Conservation (phyloP, 2,329 filamentous ascomycete species). For the Basipetospora chlamydospora region DNA sequence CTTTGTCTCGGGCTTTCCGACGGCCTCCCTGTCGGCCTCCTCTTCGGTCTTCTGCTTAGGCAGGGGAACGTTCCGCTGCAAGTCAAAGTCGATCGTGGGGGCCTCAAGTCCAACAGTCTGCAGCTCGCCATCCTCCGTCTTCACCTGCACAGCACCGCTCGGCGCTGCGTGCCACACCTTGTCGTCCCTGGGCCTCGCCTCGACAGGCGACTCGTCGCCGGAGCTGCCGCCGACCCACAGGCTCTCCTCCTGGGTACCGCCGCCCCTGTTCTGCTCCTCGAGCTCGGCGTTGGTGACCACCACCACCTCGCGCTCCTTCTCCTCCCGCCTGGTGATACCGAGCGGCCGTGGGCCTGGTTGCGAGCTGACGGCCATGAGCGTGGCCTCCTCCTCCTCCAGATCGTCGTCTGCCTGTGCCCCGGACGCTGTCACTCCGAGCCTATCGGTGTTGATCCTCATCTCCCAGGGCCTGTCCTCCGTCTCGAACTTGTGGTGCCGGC, state of each 20-base stretch:
- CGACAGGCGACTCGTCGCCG: conserved; percentile 11
- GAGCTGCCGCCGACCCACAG: conserved; percentile 27
- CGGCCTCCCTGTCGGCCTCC: no score
- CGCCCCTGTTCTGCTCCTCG: conserved; percentile 38
- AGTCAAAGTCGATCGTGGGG: conserved; percentile 23
- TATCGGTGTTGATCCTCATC: conserved; percentile 40
- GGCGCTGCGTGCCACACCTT: conserved; percentile 28
- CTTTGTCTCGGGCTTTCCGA: background rate
- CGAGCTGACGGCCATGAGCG: conserved; percentile 9
- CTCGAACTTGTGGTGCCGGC: conserved; percentile 9
- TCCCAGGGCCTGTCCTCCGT: conserved; percentile 21
- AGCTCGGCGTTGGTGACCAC: conserved; percentile 44
- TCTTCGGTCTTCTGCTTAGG: background rate
- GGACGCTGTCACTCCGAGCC: conserved; percentile 29
- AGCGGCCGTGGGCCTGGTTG: conserved; percentile 2
- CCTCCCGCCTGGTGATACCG: conserved; percentile 23
- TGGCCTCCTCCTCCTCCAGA: conserved; percentile 7
- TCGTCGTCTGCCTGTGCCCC: conserved; percentile 31
- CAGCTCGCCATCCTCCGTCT: conserved; percentile 26
- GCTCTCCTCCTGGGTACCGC: conserved; percentile 29
- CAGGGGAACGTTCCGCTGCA: conserved; percentile 12
- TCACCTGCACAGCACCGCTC: conserved; percentile 22
- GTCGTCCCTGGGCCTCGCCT: conserved; percentile 18
- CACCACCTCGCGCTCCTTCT: conserved; percentile 37
- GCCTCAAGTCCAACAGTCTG: conserved; percentile 19